phyloP scores from a whole-genome alignment of 2,329 filamentous ascomycete species.

The Exophiala oligosperma region DNA sequence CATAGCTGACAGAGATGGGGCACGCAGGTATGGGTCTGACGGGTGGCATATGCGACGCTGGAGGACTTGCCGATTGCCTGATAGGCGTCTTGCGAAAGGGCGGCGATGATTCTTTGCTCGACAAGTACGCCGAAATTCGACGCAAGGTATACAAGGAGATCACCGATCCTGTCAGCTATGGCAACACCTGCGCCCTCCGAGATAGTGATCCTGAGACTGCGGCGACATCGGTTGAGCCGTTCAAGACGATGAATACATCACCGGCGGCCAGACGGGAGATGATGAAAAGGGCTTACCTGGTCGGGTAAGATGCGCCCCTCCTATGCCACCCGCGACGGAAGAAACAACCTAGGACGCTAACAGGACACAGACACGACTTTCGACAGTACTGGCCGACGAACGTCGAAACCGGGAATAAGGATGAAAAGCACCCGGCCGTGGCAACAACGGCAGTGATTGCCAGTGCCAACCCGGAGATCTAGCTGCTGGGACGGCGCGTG shows the following conservation, averaged over 20 bases:
- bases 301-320: constrained; percentile 2
- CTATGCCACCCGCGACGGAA: neutral
- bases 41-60: constrained; percentile 64
- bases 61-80: constrained; percentile 61
- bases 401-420: neutral
- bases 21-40: constrained; percentile 63
- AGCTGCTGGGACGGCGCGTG: neutral
- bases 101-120: constrained; percentile 42
- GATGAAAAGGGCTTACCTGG: constrained; percentile 11
- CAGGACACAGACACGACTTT: neutral
- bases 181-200: constrained; percentile 14
- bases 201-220: constrained; percentile 11
- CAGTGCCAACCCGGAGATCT: neutral
- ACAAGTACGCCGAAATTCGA: constrained; percentile 43
- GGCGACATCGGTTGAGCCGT: constrained; percentile 5
- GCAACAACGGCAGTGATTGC: neutral
- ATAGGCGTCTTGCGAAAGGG: constrained; percentile 41
- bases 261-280: constrained; percentile 8
- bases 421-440: neutral
- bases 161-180: constrained; percentile 37
- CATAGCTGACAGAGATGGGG: constrained; percentile 21
- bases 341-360: neutral
- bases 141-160: constrained; percentile 39
- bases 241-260: constrained; percentile 16
- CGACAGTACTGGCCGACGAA: neutral